Percentiles rank a stretch among this genome's conserved stretches.
Evolutionary conservation across 371 early-diverging fungal species (phyloP).

Genomic region (Zopfochytrium polystomum): DNA sequence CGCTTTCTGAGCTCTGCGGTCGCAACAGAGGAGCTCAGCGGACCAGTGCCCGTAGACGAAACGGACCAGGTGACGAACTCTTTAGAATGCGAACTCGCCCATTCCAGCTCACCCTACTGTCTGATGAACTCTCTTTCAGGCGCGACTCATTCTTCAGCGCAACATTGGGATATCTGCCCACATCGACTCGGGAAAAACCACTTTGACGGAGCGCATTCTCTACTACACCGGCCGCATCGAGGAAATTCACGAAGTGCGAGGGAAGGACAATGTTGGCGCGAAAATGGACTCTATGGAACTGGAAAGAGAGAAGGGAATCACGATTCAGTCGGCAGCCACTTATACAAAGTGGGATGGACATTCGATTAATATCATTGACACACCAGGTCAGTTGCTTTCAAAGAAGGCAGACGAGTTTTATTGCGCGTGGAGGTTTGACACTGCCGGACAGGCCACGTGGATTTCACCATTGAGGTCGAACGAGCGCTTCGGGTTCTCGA

Average conservation of each 20-base stretch:
- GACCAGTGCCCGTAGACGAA: no score
- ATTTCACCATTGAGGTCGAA: conserved; percentile 96
- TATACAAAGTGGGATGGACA: conserved; percentile 85
- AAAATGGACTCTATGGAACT: conserved; percentile 99
- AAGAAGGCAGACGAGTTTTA: no score
- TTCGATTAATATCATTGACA: conserved; percentile 90
- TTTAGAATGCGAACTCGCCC: no score
- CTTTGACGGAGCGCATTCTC: conserved; percentile 94
- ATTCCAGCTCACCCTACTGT: no score
- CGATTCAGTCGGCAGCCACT: conserved; percentile 93
- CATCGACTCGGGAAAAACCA: conserved; percentile 98
- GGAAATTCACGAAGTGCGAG: conserved; percentile 95
- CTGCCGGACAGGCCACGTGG: conserved; percentile 89
- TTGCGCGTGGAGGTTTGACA: no score
- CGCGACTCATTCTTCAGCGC: conserved; percentile 42
- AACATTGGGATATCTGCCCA: conserved; percentile 99
- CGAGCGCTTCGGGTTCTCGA: conserved; percentile 91
- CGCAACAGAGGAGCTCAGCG: no score
- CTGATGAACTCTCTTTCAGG: no score
- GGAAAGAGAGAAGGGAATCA: conserved; percentile 97
- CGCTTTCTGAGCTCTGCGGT: no score
- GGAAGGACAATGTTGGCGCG: conserved; percentile 95
- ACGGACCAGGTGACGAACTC: no score
- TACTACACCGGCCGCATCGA: conserved; percentile 95
- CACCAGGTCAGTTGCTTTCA: conserved; percentile 60